Conservation (phyloP, 495 filamentous ascomycete species). For the Penicillium salamii region DNA sequence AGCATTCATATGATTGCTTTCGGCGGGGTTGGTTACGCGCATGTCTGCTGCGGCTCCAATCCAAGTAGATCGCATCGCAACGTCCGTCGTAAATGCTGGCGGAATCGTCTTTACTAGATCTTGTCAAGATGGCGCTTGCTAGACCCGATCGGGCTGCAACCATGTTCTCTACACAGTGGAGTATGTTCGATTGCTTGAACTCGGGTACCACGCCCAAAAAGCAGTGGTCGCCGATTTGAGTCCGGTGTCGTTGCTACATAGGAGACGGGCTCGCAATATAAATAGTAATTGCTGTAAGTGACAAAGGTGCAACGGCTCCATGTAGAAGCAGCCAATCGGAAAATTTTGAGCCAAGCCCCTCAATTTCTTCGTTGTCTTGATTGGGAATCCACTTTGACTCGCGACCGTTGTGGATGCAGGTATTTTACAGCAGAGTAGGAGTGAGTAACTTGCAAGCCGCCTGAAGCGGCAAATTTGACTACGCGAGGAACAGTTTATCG, state of each 20-base stretch:
- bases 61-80: background rate
- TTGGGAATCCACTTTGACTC: background rate
- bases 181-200: background rate
- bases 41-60: background rate
- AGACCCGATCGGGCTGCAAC: background rate
- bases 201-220: background rate
- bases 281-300: background rate
- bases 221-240: background rate
- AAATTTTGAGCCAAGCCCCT: background rate
- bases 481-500: conserved; percentile 1
- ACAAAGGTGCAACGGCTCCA: background rate
- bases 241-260: background rate
- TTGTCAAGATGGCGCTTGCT: background rate
- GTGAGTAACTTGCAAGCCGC: background rate
- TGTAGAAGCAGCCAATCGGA: background rate
- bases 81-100: no score
- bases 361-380: background rate
- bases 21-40: background rate
- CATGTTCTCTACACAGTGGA: background rate
- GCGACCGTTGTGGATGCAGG: background rate
- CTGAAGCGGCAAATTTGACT: background rate
- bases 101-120: background rate
- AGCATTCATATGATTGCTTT: background rate
- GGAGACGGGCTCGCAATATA: conserved; percentile 1
- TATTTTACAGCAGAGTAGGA: background rate